Base-by-base conservation (phyloP, 2,329 filamentous ascomycete genomes). In the Penicillium sp. region DNA sequence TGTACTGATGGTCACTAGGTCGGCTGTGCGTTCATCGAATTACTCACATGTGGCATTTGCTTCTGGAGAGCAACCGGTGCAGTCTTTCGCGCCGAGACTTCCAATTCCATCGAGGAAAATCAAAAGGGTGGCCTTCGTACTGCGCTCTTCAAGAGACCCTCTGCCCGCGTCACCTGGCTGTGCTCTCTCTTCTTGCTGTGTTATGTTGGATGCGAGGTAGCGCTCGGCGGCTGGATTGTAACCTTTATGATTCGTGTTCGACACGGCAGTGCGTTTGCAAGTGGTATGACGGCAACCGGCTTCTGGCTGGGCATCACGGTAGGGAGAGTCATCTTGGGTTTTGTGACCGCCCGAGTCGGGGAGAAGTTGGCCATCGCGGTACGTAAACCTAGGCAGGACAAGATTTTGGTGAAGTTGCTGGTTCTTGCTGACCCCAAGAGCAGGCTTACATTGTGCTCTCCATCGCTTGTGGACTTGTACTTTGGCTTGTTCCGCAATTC, bases 301-400 rank as follows among this genome's bases (percentile, higher is more conserved):
- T 94, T 91, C 70, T 95, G 89, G 89, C 77, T 88, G 38, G 89
- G 88, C 0, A 76, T 94, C 53, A 90, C 88, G 0, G 66, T 88
- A 0, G 88, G 89, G 0, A 75, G 89, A 1, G 72, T 93, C 3
- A 65, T 83, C 0, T 68, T 94, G 12, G 87, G 87, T 0, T 93
- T 94, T 57, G 73, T 90, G 3, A 94, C 88, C 1, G 83, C 84
- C 2, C 56, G 63, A 7, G 47, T 71, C 3, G 88, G 88, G 0
- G 88, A 91, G 70, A 88, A 85, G 63, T 62, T 79, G 12, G 78
- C 82, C 35, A 78, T 85, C 45, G 66, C 75, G 5, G 63, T 68
- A 48, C 44, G 60, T 43, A 33, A 5, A 32, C 29, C 29, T 8
- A 5, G 7, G 3, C 29, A 8, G 29, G 29, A 32, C 3, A 32